These are phyloP conservation scores for Suhomyces emberorum DNA, from an alignment of 805 yeast genomes.

Conservation along the genomic window DNA sequence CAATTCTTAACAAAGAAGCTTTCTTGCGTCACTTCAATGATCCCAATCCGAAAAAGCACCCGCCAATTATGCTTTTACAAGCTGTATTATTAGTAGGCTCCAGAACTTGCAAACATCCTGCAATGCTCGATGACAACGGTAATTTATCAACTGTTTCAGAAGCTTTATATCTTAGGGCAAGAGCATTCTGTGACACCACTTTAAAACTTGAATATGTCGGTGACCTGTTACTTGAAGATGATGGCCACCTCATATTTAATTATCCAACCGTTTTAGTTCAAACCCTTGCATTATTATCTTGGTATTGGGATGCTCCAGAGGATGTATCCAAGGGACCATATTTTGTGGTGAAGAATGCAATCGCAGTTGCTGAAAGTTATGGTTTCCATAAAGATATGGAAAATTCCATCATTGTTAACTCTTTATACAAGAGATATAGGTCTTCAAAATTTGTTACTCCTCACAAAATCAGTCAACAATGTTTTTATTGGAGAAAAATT, in stretches of 20 bases:
- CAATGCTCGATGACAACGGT: conserved; percentile 7
- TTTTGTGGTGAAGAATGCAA: conserved; percentile 7
- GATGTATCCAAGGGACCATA: conserved; percentile 8
- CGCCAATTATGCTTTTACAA: conserved; percentile 9
- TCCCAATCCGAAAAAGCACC: conserved; percentile 8
- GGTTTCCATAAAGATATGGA: conserved; percentile 9
- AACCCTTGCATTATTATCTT: conserved; percentile 7
- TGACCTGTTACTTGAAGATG: conserved; percentile 3
- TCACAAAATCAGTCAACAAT: conserved; percentile 5
- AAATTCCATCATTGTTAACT: not conserved
- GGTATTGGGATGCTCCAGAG: conserved; percentile 10
- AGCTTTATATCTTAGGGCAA: conserved; percentile 5
- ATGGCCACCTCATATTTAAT: conserved; percentile 9
- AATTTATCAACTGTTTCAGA: conserved; percentile 1
- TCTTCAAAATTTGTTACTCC: not conserved
- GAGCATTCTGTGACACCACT: conserved; percentile 8
- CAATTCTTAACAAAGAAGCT: conserved; percentile 9
- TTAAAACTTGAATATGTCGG: conserved; percentile 11
- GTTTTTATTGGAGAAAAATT: conserved; percentile 10
- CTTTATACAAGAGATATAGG: not conserved
- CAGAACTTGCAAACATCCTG: conserved; percentile 7
- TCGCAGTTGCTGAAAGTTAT: conserved; percentile 3
- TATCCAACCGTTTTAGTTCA: conserved; percentile 12
- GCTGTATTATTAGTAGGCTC: conserved; percentile 6
- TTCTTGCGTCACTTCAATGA: conserved; percentile 9